Evolutionary conservation across 345 rosid genomes (phyloP), one percentile per base, ranked within the genome.

Genomic region (Excoecaria agallocha): DNA sequence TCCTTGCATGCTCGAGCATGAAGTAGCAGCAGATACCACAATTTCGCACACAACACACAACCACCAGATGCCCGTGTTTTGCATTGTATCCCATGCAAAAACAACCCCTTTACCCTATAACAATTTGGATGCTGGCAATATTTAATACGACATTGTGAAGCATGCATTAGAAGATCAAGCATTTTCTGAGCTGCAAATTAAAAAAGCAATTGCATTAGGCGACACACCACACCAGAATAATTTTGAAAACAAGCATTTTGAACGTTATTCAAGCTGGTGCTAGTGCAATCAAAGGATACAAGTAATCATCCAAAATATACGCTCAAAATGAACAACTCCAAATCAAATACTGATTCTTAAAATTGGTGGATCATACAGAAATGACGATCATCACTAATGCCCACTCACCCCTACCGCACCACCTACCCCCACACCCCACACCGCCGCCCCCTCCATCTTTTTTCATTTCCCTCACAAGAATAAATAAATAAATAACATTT

Each of bases 1-100:
- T 93, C 98, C 85, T 91, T 93, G 89, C 99, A 96, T 49, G 99
- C 99, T 63, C 99, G 89, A 70, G 99, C 93, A 76, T 96, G 99
- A 73, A 96, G 94, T 82, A 91, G 98, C 66, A 96, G 86, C 69
- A 96, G 96, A 88, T 96, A 89, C 99, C 99, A 96, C 99, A 96
- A 93, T 82, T 85, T 89, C 86, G 93, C 91, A 81, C 98, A 96
- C 43, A 93, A 84, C 80, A 84, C 86, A 82, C 99, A 96, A 70
- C 99, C 99, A 63, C 97, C 94, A 76, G 99, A 85, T 25, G 93
- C 93, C 67, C 99, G 99, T 62, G 61, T 79, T 81, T 80, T 89
- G 92, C 99, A 96, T 57, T 89, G 89, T 63, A 93, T 85, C 51
- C 96, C 98, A 85, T 96, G 99, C 61, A 96, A 88, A 85, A 93